A percentile compares a stretch with the other conserved stretches of the same genome.
phyloP scores from a whole-genome alignment of 306 rosid genomes.

The Lupinus albus region DNA sequence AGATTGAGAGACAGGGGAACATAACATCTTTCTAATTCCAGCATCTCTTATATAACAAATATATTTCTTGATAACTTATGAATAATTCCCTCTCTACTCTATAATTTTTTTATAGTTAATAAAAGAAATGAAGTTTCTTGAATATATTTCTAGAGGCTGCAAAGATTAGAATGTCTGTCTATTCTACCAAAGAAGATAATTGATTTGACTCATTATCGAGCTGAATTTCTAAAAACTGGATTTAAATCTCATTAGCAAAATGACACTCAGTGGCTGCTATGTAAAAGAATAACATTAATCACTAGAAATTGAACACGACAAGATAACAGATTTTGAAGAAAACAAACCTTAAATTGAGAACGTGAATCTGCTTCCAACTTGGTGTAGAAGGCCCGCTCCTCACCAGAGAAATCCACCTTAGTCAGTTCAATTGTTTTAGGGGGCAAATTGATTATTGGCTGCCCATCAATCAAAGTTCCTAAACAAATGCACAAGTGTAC shows the following conservation, averaged over 20 bases:
- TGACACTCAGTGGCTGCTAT: conserved; percentile 22
- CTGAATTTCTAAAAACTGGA: neutral
- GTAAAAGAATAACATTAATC: conserved; percentile 1
- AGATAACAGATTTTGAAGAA: conserved; percentile 9
- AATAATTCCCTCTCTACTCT: neutral
- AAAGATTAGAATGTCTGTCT: neutral
- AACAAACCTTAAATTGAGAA: conserved; percentile 77
- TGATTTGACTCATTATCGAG: conserved; percentile 18
- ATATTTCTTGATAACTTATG: too few relatives aligned
- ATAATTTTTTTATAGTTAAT: neutral
- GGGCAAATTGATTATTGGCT: conserved; percentile 86
- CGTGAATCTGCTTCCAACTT: conserved; percentile 94
- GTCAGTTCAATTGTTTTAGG: conserved; percentile 68
- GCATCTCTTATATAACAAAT: too few relatives aligned
- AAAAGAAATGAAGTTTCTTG: conserved; percentile 17
- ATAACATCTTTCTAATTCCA: conserved; percentile 14
- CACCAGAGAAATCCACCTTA: conserved; percentile 79
- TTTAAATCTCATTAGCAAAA: conserved; percentile 24
- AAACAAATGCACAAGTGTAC: conserved; percentile 38
- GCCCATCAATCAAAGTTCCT: conserved; percentile 91
- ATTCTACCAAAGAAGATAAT: neutral
- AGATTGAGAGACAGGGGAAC: neutral
- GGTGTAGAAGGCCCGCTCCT: conserved; percentile 91
- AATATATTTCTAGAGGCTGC: conserved; percentile 11
- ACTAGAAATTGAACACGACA: neutral